A percentile compares a stretch with the other conserved stretches of the same genome.
These are phyloP conservation scores for Xylaria curta DNA, from an alignment of 495 filamentous ascomycete genomes.

Conservation along the genomic window DNA sequence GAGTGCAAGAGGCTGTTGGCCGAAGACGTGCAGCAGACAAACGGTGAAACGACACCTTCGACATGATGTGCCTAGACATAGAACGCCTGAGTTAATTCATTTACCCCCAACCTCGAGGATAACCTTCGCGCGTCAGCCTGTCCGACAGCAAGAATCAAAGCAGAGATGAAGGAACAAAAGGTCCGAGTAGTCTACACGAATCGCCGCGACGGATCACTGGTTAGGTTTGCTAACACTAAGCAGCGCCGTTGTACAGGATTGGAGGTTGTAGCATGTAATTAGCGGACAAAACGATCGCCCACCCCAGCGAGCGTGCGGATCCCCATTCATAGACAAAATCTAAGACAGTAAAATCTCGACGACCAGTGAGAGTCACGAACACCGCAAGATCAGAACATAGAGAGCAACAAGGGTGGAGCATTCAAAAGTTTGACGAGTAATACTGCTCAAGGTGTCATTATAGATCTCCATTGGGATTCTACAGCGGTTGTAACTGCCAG, in stretches of 20 bases:
- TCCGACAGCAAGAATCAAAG: background rate
- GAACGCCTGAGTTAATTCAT: background rate
- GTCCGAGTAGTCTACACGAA: background rate
- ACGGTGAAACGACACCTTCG: constrained; percentile 4
- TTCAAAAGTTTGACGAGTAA: too few species aligned
- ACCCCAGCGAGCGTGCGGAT: background rate
- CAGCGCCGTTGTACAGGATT: background rate
- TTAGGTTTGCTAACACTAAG: background rate
- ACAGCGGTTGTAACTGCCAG: too few species aligned
- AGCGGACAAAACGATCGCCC: background rate
- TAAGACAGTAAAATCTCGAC: constrained; percentile 8
- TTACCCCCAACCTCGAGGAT: background rate
- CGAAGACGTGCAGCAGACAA: constrained; percentile 13
- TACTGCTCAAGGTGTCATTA: too few species aligned
- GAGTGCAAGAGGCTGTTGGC: constrained; percentile 63
- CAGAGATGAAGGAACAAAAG: background rate
- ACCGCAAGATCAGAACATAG: too few species aligned
- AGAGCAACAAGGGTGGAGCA: too few species aligned
- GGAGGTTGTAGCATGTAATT: background rate
- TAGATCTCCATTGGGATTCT: too few species aligned
- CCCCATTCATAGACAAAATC: background rate
- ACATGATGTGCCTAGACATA: background rate
- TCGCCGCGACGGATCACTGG: background rate
- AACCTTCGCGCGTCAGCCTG: background rate
- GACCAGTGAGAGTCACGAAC: too few species aligned